These are phyloP conservation scores for Neurospora sp. DNA, from an alignment of 495 filamentous ascomycete species.

Conservation along the genomic window DNA sequence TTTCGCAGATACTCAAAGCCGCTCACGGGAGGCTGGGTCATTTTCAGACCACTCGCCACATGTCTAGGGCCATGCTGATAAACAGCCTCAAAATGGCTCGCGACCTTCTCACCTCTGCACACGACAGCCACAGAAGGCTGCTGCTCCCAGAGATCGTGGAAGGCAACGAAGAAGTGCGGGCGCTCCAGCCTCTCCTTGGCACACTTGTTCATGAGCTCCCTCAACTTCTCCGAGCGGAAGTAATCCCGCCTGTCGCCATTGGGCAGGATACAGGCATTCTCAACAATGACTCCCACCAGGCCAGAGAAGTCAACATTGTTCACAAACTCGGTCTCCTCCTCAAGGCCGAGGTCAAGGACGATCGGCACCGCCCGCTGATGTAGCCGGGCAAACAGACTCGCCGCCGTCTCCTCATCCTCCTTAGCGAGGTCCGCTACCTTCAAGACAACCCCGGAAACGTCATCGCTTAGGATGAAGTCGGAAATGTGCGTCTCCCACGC, in stretches of 20 bases:
- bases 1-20: slow-evolving; percentile 17
- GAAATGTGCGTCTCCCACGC: background rate
- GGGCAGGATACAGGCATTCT: slow-evolving; percentile 40
- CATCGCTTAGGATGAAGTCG: background rate
- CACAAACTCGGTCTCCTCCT: background rate
- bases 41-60: background rate
- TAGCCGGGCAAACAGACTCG: slow-evolving; percentile 3
- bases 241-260: slow-evolving; percentile 41
- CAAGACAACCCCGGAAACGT: background rate
- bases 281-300: slow-evolving; percentile 32
- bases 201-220: slow-evolving; percentile 26
- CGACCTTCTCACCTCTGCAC: slow-evolving; percentile 15
- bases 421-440: background rate
- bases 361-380: slow-evolving; percentile 3
- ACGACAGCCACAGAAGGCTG: slow-evolving; percentile 13
- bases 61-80: slow-evolving; percentile 12
- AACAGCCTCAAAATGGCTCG: slow-evolving; percentile 17
- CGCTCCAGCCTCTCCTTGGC: slow-evolving; percentile 2
- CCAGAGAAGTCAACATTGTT: slow-evolving; percentile 5
- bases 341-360: slow-evolving; percentile 6
- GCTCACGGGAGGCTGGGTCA: slow-evolving; percentile 6
- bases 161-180: slow-evolving; percentile 16
- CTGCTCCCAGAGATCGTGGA: slow-evolving; percentile 13
- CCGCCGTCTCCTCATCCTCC: background rate
- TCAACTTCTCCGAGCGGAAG: slow-evolving; percentile 34